Evolutionary conservation across 2,329 filamentous ascomycete species (phyloP), one percentile per base, ranked within the genome.

Genomic region (Penicillium sp.): DNA sequence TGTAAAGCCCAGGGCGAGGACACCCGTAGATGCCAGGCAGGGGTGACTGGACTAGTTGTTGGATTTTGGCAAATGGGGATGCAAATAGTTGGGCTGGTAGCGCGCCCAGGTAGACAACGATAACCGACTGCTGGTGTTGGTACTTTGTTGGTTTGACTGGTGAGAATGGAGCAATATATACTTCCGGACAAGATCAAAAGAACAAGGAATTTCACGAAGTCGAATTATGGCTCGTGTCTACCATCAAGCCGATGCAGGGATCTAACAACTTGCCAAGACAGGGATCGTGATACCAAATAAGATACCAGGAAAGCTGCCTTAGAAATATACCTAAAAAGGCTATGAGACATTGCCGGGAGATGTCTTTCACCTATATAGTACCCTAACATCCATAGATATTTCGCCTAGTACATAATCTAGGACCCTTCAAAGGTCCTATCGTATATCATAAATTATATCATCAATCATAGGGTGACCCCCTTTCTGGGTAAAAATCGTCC

Each of bases 11-110:
- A 83, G 70, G 17, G 75, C 68, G 19, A 82, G 70, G 57, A 82
- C 78, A 52, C 72, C 73, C 19, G 72, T 72, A 61, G 82, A 81
- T 65, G 76, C 76, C 33, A 81, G 51, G 6, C 78, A 55, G n/a
- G 12, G 12, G 4, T 0, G 79, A 81, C 79, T 79, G 82, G 60
- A 82, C 54, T 62, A 79, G 77, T 33, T 80, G 78, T 9, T 81
- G 80, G 4, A 82, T 68, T 15, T 70, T 68, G 8, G 73, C 71
- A 21, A 78, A 75, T 0, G 78, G 78, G 7, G 75, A 75, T 0
- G 78, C 71, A 55, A 82, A 77, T 33, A 70, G 70, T 48, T 77
- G 74, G 47, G 70, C 68, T 8, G 10, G 29, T 13, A 77, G 66
- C 4, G 71, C 69, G 8, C 66, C 61, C 7, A 68, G 66, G 62